phyloP scores from a whole-genome alignment of 305 asterid genomes.

The Fraxinus nigra region DNA sequence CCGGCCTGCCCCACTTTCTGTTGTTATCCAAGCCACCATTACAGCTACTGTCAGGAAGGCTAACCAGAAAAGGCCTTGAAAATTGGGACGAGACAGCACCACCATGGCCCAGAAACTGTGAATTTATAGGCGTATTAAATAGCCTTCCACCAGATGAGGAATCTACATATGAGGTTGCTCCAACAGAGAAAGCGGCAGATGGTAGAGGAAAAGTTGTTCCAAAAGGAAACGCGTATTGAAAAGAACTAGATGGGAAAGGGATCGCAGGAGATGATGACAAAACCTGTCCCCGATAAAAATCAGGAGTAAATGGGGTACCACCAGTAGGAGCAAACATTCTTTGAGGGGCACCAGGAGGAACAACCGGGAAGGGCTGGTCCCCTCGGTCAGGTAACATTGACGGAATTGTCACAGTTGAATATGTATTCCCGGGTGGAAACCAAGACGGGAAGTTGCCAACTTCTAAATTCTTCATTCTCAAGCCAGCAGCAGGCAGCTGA shows the following conservation, averaged over 20 bases:
- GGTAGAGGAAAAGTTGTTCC: conserved; percentile 47
- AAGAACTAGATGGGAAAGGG: conserved; percentile 44
- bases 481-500: conserved; percentile 29
- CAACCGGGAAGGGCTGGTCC: conserved; percentile 41
- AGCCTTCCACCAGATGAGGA: conserved; percentile 48
- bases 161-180: conserved; percentile 41
- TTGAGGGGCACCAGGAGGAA: conserved; percentile 41
- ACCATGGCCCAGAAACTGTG: conserved; percentile 47
- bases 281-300: conserved; percentile 49
- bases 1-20: conserved; percentile 47
- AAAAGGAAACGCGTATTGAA: conserved; percentile 46
- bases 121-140: conserved; percentile 35
- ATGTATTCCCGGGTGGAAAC: conserved; percentile 48
- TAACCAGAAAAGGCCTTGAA: conserved; percentile 49
- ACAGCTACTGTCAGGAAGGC: conserved; percentile 35
- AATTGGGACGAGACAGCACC: conserved; percentile 39
- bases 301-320: conserved; percentile 37
- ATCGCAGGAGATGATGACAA: conserved; percentile 57
- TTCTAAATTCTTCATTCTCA: conserved; percentile 28
- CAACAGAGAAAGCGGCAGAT: conserved; percentile 43
- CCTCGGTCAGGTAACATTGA: conserved; percentile 47
- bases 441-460: conserved; percentile 40
- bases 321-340: conserved; percentile 40
- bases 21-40: conserved; percentile 36
- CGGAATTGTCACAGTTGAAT: conserved; percentile 43